Evolutionary conservation across 139 green algal species (phyloP), one percentile per base, ranked within the genome.

Genomic region (Volvox africanus): DNA sequence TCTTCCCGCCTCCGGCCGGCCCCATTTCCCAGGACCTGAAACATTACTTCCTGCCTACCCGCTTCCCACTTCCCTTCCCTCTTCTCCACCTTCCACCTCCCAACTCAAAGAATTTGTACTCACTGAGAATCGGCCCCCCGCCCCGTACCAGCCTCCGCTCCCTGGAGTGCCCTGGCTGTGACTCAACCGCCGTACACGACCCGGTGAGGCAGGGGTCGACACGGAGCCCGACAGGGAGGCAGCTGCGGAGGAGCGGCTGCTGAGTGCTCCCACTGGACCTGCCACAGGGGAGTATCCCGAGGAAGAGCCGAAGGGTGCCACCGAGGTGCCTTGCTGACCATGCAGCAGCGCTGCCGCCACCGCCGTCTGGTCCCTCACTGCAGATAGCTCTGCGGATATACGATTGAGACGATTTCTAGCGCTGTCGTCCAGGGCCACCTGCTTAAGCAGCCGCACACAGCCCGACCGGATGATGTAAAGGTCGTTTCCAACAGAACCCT

Each of bases 391-490:
- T 13, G 50, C 30, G 3, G 73, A 61, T 26, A 90, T 90, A 14
- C 86, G 71, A 75, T 83, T 83, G 19, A 90, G 85, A n/a, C 86
- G 71, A 22, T 21, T 24, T 21, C 86, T 73, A 14, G 65, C 9
- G 3, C 32, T 35, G 71, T 90, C 86, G 50, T 90, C 73, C 86
- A 90, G 86, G 12, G 50, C 9, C 30, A 90, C 86, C 86, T 83
- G 86, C 73, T 83, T 75, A 20, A 90, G 86, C 50, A 90, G 55
- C 86, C 86, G 86, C 30, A 90, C 86, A 55, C 79, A 90, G 30
- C 86, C 86, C 1, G 86, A 84, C 11, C 86, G 71, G 73, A 90
- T 76, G 55, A 90, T 75, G 50, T 65, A 90, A 2, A 90, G 86
- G 44, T 90, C 86, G 86, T 76, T 84, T 1, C 86, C 86, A n/a